phyloP scores from a whole-genome alignment of 2,329 filamentous ascomycete species.

The Claviceps cyperi region DNA sequence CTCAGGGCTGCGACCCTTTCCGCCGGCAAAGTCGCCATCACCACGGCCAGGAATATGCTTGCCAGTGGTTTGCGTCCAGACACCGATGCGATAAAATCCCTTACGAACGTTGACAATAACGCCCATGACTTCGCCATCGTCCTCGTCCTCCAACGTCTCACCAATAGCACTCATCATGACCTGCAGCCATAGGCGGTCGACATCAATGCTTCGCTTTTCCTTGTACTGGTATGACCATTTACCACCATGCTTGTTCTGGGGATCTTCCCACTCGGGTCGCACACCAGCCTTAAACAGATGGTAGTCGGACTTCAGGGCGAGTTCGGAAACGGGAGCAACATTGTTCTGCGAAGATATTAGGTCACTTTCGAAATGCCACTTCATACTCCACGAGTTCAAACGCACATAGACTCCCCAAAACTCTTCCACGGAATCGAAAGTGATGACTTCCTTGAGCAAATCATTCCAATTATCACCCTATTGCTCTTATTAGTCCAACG shows the following conservation, averaged over 20 bases:
- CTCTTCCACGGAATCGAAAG: conserved; percentile 95
- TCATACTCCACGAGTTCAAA: conserved; percentile 10
- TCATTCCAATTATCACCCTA: conserved; percentile 98
- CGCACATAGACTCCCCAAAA: conserved; percentile 99
- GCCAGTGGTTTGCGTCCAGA: conserved; percentile 92
- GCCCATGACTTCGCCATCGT: conserved; percentile 95
- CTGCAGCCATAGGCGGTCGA: conserved; percentile 92
- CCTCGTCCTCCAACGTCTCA: conserved; percentile 90
- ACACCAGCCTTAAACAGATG: conserved; percentile 98
- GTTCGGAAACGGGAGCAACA: conserved; percentile 87
- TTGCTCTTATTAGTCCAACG: conserved; percentile 5
- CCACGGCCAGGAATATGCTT: conserved; percentile 67
- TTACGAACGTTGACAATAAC: conserved; percentile 98
- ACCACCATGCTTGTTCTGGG: conserved; percentile 96
- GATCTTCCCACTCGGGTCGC: conserved; percentile 95
- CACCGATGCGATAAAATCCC: conserved; percentile 91
- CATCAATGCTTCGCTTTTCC: conserved; percentile 81
- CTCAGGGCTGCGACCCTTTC: conserved; percentile 62
- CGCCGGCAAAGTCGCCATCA: conserved; percentile 55
- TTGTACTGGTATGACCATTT: conserved; percentile 99
- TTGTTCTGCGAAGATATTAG: conserved; percentile 58
- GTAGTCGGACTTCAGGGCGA: conserved; percentile 96
- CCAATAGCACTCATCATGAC: conserved; percentile 94
- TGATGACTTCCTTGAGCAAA: conserved; percentile 94
- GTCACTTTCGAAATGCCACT: conserved; percentile 1